Evolutionary conservation across 2,329 filamentous ascomycete genomes (phyloP).

Genomic region (Didymella pinodella): DNA sequence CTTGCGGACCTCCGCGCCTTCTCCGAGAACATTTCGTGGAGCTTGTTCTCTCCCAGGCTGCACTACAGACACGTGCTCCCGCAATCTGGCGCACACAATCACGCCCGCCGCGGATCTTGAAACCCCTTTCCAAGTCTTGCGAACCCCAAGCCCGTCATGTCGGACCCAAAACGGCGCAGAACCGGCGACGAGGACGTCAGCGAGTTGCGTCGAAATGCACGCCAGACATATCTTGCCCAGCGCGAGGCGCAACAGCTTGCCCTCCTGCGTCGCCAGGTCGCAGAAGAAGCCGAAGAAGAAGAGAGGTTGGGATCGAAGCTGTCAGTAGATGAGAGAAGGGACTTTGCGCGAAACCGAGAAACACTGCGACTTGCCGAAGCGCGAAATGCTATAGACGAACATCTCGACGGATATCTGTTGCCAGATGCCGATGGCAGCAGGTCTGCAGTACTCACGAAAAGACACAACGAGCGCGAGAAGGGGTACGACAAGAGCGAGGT

Average conservation of each 20-base stretch:
- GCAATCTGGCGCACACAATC: constrained; percentile 1
- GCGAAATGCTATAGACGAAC: constrained; percentile 85
- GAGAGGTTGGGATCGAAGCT: constrained; percentile 74
- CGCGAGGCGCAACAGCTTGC: constrained; percentile 85
- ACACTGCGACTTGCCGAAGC: constrained; percentile 80
- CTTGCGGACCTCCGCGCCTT: constrained; percentile 19
- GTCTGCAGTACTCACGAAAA: constrained; percentile 86
- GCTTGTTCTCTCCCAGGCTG: constrained; percentile 11
- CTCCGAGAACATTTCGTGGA: constrained; percentile 16
- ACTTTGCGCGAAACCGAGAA: constrained; percentile 89
- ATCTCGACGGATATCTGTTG: constrained; percentile 89
- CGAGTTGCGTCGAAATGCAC: constrained; percentile 81
- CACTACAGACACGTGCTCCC: constrained; percentile 5
- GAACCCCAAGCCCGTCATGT: constrained; percentile 23
- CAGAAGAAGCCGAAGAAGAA: constrained; percentile 82
- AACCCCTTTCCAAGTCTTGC: no score
- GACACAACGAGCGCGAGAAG: constrained; percentile 84
- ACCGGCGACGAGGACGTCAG: constrained; percentile 59
- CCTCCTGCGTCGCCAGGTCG: constrained; percentile 87
- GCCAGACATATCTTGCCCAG: constrained; percentile 94
- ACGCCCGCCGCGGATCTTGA: neutral
- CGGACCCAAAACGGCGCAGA: constrained; percentile 42
- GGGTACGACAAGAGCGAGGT: constrained; percentile 93
- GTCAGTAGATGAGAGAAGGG: constrained; percentile 79
- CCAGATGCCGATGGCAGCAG: constrained; percentile 91